Evolutionary conservation across 2,329 filamentous ascomycete genomes (phyloP).

Genomic region (Colletotrichum liaoningense): DNA sequence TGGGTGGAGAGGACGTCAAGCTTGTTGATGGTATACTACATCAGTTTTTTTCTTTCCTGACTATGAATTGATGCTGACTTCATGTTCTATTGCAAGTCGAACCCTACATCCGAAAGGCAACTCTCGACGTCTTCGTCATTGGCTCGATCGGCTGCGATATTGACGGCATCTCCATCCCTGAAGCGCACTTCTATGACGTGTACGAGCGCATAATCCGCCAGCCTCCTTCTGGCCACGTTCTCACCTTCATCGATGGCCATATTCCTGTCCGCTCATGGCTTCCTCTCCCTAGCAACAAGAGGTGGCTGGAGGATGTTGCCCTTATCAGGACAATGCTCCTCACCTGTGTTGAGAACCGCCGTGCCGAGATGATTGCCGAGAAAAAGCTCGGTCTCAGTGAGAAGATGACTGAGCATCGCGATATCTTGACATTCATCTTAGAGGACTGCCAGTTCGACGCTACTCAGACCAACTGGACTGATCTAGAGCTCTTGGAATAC

Average conservation of each 20-base stretch:
- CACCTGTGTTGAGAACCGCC: slow-evolving; percentile 42
- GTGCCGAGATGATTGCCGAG: slow-evolving; percentile 39
- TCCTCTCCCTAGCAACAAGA: slow-evolving; percentile 51
- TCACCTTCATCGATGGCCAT: slow-evolving; percentile 46
- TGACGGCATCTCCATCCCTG: slow-evolving; percentile 39
- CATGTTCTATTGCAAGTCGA: slow-evolving; percentile 37
- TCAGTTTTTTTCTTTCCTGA: too few species aligned
- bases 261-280: slow-evolving; percentile 48
- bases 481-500: slow-evolving; percentile 41
- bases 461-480: slow-evolving; percentile 34
- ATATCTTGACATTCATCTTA: slow-evolving; percentile 43
- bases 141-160: slow-evolving; percentile 49
- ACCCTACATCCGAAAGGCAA: slow-evolving; percentile 43
- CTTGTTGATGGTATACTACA: slow-evolving; percentile 42
- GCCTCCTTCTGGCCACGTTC: slow-evolving; percentile 40
- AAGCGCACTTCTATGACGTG: slow-evolving; percentile 43
- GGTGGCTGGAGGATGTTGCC: slow-evolving; percentile 47
- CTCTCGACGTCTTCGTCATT: slow-evolving; percentile 48
- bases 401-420: slow-evolving; percentile 31
- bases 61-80: background rate
- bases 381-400: slow-evolving; percentile 37
- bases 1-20: slow-evolving; percentile 38
- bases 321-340: slow-evolving; percentile 48
- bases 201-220: slow-evolving; percentile 47
- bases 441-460: slow-evolving; percentile 38